Conservation (phyloP, 208 protist genomes). For the Leishmania gerbilli region DNA sequence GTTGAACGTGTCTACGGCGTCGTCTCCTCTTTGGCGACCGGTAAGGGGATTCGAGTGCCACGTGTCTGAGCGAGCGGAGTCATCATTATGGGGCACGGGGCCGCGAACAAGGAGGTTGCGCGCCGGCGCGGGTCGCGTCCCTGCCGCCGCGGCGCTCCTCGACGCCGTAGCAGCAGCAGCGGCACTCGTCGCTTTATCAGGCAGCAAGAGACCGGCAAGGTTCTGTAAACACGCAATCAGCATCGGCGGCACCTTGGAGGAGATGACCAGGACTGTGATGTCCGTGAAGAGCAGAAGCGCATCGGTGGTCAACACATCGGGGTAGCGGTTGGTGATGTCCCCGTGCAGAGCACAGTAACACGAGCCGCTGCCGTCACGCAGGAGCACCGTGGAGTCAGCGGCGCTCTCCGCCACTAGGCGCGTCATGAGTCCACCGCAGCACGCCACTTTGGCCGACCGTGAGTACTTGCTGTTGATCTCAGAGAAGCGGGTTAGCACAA, state of each 20-base stretch:
- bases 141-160: conserved; percentile 1
- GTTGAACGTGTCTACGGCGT: not conserved
- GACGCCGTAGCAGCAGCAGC: conserved; percentile 8
- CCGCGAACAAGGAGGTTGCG: not conserved
- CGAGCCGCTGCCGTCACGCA: conserved; percentile 64
- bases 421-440: conserved; percentile 77
- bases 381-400: conserved; percentile 74
- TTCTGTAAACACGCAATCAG: conserved; percentile 83
- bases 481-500: conserved; percentile 51
- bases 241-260: conserved; percentile 60
- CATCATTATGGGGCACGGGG: not conserved
- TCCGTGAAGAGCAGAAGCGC: conserved; percentile 75
- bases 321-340: conserved; percentile 72
- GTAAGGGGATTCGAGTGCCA: not conserved
- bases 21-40: not conserved
- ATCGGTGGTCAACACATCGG: conserved; percentile 62
- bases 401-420: conserved; percentile 76
- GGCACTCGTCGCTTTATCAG: conserved; percentile 32
- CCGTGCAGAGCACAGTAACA: conserved; percentile 80
- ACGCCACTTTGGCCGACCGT: conserved; percentile 65
- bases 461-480: conserved; percentile 34
- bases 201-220: conserved; percentile 70
- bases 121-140: not conserved
- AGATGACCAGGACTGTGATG: conserved; percentile 59
- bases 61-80: not conserved